Evolutionary conservation across 176 grass and related monocot genomes (phyloP), one percentile per base, ranked within the genome.

Genomic region (Ampelocalamus luodianensis): DNA sequence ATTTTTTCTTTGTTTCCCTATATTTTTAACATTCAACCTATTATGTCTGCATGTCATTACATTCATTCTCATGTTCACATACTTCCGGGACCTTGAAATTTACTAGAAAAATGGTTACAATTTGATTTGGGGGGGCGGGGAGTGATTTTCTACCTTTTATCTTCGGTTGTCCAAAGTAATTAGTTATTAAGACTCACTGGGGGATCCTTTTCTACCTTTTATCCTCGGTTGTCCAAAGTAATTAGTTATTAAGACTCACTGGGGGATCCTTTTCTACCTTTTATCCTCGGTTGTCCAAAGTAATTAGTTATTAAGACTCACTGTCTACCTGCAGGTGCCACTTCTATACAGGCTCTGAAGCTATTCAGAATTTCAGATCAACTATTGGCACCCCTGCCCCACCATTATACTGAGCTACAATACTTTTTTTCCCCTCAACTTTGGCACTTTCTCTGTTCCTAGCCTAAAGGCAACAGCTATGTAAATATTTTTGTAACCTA

Each of bases 341-440:
- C 15, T 38, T 73, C 56, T 63, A 67, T 32, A 10, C 42, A 89
- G 26, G 27, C 10, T 73, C 37, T 32, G 70, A 79, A 79, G 49
- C 50, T 87, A 9, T 62, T 48, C n/a, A 81, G 50, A 71, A 61
- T 46, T 74, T 73, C 36, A 63, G 39, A 26, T 71, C 17, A 50
- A 71, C 42, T 75, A 64, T 85, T 76, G 82, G 17, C 43, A 79
- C 50, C 71, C 27, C 68, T 83, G 49, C 17, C 68, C 58, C 49
- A 61, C 74, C 51, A 79, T 67, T 77, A 82, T 60, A 43, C 32
- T 44, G 16, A 68, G 84, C 84, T 61, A 44, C 79, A 29, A 24
- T 10, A 22, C 5, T 5, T 74, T 83, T 83, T 74, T 38, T 79
- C 58, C 68, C 27, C 29, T 61, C 56, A 59, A 51, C 58, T 50